Conservation (phyloP, 129 eudicot species). For the Saposhnikovia divaricata region DNA sequence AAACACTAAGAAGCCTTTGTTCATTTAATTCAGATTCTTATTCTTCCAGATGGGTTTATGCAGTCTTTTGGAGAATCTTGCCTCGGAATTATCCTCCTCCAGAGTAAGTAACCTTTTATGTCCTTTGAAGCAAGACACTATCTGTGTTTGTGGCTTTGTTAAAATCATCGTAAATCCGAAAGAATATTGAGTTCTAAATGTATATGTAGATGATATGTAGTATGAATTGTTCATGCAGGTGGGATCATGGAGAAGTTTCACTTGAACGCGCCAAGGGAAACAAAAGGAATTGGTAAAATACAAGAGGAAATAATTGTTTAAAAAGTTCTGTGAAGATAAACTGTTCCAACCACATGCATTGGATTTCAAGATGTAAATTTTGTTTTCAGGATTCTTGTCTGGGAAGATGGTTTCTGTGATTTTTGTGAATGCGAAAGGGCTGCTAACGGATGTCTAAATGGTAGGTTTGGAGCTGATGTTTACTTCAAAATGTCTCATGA, state of each 20-base stretch:
- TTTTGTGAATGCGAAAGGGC: constrained; percentile 55
- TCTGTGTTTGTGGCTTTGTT: not conserved
- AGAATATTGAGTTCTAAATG: not conserved
- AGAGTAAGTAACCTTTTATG: constrained; percentile 32
- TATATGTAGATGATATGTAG: not conserved
- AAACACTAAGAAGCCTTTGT: constrained; percentile 70
- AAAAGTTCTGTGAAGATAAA: not conserved
- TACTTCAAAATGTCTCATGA: constrained; percentile 88
- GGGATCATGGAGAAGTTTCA: constrained; percentile 67
- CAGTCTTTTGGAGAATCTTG: constrained; percentile 74
- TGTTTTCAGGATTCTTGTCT: constrained; percentile 66
- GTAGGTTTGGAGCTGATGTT: constrained; percentile 67
- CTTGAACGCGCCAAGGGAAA: constrained; percentile 70
- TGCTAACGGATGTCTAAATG: constrained; percentile 32
- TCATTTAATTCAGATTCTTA: constrained; percentile 35
- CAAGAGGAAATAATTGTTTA: not conserved
- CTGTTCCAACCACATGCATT: not conserved
- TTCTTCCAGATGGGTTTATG: constrained; percentile 68
- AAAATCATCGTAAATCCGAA: not conserved
- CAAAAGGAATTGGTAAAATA: constrained; percentile 63
- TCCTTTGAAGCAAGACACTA: not conserved
- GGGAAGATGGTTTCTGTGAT: constrained; percentile 93
- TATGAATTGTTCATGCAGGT: constrained; percentile 28
- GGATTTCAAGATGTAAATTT: constrained; percentile 6
- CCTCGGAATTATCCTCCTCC: constrained; percentile 92